phyloP scores from a whole-genome alignment of 768 basidiomycete species.

The Suillus hirtellus region DNA sequence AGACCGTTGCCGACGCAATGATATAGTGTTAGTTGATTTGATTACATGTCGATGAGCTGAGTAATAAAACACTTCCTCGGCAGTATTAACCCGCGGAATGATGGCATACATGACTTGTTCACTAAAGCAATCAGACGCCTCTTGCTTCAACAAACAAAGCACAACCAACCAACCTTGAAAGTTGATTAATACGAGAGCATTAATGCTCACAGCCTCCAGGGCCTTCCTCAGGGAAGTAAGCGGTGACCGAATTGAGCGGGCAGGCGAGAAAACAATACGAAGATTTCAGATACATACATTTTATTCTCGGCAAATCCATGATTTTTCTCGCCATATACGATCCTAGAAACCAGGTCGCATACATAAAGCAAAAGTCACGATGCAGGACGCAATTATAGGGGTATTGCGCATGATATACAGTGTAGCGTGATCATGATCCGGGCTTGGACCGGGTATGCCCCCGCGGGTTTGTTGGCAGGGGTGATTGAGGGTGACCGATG shows the following conservation, averaged over 20 bases:
- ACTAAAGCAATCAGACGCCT: background rate
- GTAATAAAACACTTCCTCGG: background rate
- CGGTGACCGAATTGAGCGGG: background rate
- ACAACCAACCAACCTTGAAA: constrained; percentile 1
- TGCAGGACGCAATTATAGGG: constrained; percentile 1
- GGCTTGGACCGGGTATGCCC: background rate
- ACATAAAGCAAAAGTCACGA: background rate
- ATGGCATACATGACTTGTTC: background rate
- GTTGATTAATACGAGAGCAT: background rate
- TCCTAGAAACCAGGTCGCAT: background rate
- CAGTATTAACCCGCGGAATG: constrained; percentile 6
- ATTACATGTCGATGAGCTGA: constrained; percentile 5
- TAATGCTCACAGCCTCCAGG: constrained; percentile 1
- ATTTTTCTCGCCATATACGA: background rate
- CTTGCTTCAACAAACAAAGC: background rate
- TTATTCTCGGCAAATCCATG: background rate
- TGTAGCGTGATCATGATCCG: background rate
- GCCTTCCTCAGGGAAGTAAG: background rate
- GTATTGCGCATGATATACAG: background rate
- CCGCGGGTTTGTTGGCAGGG: constrained; percentile 1
- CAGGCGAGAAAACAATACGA: background rate
- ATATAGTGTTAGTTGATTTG: constrained; percentile 1
- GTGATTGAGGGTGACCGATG: too few relatives aligned
- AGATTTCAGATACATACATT: background rate
- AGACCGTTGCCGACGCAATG: constrained; percentile 1